A percentile compares a stretch with the other conserved stretches of the same genome.
phyloP scores from a whole-genome alignment of 2,329 filamentous ascomycete genomes.

The Ophiocordyceps camponoti-floridani region DNA sequence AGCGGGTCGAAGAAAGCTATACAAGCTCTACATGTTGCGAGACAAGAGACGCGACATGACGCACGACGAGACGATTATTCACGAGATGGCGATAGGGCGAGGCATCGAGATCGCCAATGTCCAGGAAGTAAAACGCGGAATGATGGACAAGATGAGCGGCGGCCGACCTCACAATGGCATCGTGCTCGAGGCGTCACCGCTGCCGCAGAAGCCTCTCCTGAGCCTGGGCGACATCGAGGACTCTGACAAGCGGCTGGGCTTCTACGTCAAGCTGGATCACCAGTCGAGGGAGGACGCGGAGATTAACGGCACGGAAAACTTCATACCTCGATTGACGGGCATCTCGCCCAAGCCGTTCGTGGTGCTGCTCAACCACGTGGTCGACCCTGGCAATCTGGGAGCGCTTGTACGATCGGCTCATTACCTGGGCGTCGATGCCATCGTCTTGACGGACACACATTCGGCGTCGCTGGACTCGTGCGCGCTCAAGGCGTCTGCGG shows the following conservation, averaged over 20 bases:
- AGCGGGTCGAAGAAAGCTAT: constrained; percentile 49
- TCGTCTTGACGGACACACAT: constrained; percentile 57
- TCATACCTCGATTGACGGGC: constrained; percentile 18
- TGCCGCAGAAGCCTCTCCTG: constrained; percentile 53
- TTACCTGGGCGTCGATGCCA: constrained; percentile 76
- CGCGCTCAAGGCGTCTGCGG: constrained; percentile 73
- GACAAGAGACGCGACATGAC: constrained; percentile 27
- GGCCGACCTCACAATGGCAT: constrained; percentile 81
- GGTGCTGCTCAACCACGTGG: constrained; percentile 55
- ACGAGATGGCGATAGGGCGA: constrained; percentile 25
- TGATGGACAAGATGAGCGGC: constrained; percentile 70
- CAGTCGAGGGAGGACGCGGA: constrained; percentile 58
- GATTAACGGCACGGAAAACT: constrained; percentile 50
- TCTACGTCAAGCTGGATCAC: constrained; percentile 39
- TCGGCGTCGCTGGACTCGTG: constrained; percentile 60
- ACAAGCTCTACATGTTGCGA: constrained; percentile 65
- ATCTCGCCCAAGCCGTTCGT: constrained; percentile 44
- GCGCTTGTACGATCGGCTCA: constrained; percentile 76
- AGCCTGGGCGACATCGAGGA: constrained; percentile 33
- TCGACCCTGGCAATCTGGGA: constrained; percentile 81
- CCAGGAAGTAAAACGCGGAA: constrained; percentile 38
- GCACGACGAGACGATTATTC: constrained; percentile 25
- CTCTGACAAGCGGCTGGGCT: constrained; percentile 26
- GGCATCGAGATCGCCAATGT: constrained; percentile 41
- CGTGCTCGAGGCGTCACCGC: constrained; percentile 68